Base-by-base conservation (phyloP, 176 grass and related monocot species). In the Phoenix roebelenii region DNA sequence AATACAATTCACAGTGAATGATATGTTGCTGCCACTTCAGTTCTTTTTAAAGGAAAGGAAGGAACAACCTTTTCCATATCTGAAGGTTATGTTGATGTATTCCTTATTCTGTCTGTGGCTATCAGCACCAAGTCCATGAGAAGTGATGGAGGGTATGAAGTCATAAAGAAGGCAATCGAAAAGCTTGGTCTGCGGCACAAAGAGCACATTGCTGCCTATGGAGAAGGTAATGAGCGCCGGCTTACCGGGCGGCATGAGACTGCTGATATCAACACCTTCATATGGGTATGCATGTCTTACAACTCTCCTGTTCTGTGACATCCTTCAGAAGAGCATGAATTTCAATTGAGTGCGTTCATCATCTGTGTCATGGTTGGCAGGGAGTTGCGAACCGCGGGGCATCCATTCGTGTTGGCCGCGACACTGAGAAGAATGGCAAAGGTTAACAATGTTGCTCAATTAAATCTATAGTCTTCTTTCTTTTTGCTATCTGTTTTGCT, bases 181-280 rank as follows among this genome's bases (percentile, higher is more conserved):
- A 95, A 87, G 57, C 80, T 95, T 3, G 80, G 72, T 0, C 24
- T 61, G 74, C 65, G 80, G 71, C 91, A 95, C 83, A 52, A 5
- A 57, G 83, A 87, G 80, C 91, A 95, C 80, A 95, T 95, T 44
- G 74, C 80, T 16, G 91, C 83, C 30, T 95, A 95, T 50, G 91
- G 91, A 64, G 83, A 95, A 64, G 91, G 91, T 64, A 96, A 96
- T 23, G 78, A 90, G 69, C 87, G 87, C 54, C 87, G 92, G 22
- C 87, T 96, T 72, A 96, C 92, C 3, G 87, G 87, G 0, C 86
- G 28, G 50, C 92, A 96, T 62, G 92, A 96, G 83, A 96, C 92
- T 25, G 87, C 92, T 6, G 87, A 96, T 76, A 91, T 96, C 62
- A 90, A 85, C 78, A 96, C 92, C 63, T 96, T 96, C 69, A 74